Evolutionary conservation across 179 eudicot genomes (phyloP), one percentile per base, ranked within the genome.

Genomic region (Patellifolia procumbens): DNA sequence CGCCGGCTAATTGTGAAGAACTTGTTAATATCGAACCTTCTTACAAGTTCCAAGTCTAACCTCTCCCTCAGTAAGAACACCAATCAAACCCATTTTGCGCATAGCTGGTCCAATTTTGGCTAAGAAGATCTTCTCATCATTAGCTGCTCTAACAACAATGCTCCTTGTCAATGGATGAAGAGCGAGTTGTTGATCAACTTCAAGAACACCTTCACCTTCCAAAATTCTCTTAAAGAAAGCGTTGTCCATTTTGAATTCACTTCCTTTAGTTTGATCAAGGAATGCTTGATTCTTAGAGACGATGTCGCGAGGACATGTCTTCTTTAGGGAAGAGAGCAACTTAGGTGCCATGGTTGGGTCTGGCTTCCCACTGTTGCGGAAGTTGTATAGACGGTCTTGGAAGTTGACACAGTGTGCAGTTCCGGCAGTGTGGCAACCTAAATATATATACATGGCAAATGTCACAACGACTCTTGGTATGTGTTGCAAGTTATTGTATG

Each of bases 391-490:
- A 61, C 85, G 83, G 46, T 82, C 65, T 15, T 59, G 28, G 49
- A 84, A 79, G 13, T 26, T 24, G 0, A 20, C 28, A 74, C 87
- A 85, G 39, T 82, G 87, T 26, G 85, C 82, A 2, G 24, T 24
- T 29, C 87, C 87, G 6, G 71, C 72, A 12, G 87, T 79, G 74
- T 85, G 87, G 16, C 83, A 80, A 13, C 83, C 87, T 51, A 5
- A 9, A 31, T 20, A n/a, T 60, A 5, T 43, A 7, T 17, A 42
- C 9, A n/a, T n/a, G n/a, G n/a, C n/a, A n/a, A n/a, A n/a, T n/a
- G n/a, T n/a, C n/a, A n/a, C n/a, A n/a, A n/a, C n/a, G n/a, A n/a
- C n/a, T n/a, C n/a, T n/a, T n/a, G n/a, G n/a, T n/a, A n/a, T n/a
- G n/a, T n/a, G n/a, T n/a, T n/a, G n/a, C n/a, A n/a, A n/a, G n/a